phyloP scores from a whole-genome alignment of 1,284 basidiomycete genomes.

The Wolfiporia cocos region DNA sequence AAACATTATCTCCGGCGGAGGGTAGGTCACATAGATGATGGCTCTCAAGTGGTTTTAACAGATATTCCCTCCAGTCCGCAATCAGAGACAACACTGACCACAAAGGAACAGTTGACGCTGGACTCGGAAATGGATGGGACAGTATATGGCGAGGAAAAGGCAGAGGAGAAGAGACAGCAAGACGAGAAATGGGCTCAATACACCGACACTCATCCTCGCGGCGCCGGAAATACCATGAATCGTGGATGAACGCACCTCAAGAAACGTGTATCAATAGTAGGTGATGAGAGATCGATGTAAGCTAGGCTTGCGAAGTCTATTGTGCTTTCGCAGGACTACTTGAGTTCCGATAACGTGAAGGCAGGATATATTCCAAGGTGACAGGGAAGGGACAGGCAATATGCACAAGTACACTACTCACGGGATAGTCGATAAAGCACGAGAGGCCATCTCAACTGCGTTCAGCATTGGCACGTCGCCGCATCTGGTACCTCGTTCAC shows the following conservation, averaged over 20 bases:
- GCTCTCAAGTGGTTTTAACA: too few relatives aligned
- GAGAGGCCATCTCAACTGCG: constrained; percentile 5
- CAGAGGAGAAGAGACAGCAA: constrained; percentile 73
- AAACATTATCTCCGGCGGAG: constrained; percentile 84
- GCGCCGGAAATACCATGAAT: constrained; percentile 94
- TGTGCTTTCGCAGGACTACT: neutral
- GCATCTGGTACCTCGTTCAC: constrained; percentile 68
- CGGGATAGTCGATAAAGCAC: neutral
- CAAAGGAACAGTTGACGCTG: constrained; percentile 69
- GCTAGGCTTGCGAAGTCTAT: neutral
- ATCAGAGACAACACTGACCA: constrained; percentile 62
- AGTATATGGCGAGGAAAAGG: constrained; percentile 58
- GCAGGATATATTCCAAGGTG: neutral
- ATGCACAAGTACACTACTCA: neutral
- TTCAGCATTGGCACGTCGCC: constrained; percentile 69
- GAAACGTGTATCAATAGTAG: constrained; percentile 4
- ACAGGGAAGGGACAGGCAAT: neutral
- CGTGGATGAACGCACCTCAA: constrained; percentile 52
- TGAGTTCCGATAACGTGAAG: too few relatives aligned
- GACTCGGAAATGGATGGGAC: constrained; percentile 86
- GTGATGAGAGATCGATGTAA: neutral
- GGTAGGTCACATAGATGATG: constrained; percentile 59
- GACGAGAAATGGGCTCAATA: constrained; percentile 86
- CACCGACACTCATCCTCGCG: constrained; percentile 76
- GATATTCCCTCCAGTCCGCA: constrained; percentile 64